These are phyloP conservation scores for Pedinophyceae sp. DNA, from an alignment of 139 green algal species.

Conservation along the genomic window DNA sequence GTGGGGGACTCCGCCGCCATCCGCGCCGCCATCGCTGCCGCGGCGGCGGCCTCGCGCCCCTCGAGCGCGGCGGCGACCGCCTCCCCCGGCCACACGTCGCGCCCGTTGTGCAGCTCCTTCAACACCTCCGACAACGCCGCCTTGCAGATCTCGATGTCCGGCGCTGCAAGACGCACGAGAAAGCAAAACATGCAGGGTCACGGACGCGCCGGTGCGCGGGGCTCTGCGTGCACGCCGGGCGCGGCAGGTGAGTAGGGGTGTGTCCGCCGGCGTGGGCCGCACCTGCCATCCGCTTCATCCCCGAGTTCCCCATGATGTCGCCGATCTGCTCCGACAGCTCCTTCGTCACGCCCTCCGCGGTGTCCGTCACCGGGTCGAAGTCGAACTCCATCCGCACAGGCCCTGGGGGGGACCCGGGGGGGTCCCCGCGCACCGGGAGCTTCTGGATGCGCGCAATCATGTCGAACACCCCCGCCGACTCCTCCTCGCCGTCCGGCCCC, in stretches of 20 bases:
- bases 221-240: not conserved
- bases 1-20: too few relatives aligned
- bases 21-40: too few relatives aligned
- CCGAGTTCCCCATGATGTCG: not conserved
- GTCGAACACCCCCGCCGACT: not conserved
- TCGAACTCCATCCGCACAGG: constrained; percentile 65
- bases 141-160: not conserved
- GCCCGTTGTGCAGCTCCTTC: not conserved
- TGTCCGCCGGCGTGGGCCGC: too few relatives aligned
- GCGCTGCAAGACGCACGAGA: too few relatives aligned
- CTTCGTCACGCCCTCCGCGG: constrained; percentile 56
- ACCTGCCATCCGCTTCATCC: not conserved
- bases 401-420: too few relatives aligned
- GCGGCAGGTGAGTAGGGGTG: too few relatives aligned
- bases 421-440: not conserved
- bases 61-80: too few relatives aligned
- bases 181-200: too few relatives aligned
- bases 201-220: not conserved
- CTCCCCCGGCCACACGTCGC: not conserved
- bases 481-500: not conserved
- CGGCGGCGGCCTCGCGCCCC: too few relatives aligned
- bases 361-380: constrained; percentile 75
- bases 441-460: not conserved
- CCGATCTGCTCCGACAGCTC: constrained; percentile 84
- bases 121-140: not conserved